Evolutionary conservation across 805 yeast genomes (phyloP), one percentile per base, ranked within the genome.

Genomic region (Starmerella stellata): DNA sequence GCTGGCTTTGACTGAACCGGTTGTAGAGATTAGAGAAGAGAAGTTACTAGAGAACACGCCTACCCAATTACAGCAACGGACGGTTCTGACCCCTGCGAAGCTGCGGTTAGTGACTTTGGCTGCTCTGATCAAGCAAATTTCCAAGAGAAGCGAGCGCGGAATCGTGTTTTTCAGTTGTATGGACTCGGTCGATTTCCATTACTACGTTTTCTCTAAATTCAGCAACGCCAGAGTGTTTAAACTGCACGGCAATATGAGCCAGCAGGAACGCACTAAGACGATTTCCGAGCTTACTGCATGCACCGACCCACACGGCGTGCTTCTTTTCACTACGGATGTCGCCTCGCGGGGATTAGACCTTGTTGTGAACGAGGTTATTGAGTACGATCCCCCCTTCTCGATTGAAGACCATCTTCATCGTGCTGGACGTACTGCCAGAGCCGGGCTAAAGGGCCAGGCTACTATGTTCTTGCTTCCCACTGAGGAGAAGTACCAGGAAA

Each of bases 371-470:
- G 72, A 76, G 35, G 94, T 90, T 24, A 66, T 90, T 16, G 98
- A 90, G 57, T 77, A 75, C 50, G 99, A 90, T 55, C 95, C 99
- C 2, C 95, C 98, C 4, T 85, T 87, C 53, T 70, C 90, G 1
- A 66, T 82, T 4, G 95, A 83, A 45, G 99, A 90, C 55, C 98
- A 90, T 65, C 63, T 90, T 42, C 99, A 90, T 58, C 70, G 99
- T 58, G 80, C 85, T 40, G 99, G 99, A 38, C 74, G 99, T 63
- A 83, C 96, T 11, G 99, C 99, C 7, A 75, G 99, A 62, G 93
- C 92, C n/a, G 98, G 98, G 45, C 69, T 74, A 34, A 58, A 63
- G 30, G 99, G 99, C 56, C 66, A 66, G 29, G 78, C 95, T 1
- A 56, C 73, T 2, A 58, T 90, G 41, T 82, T 87, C 52, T 62